Evolutionary conservation across 352 stramenopile genomes (phyloP), one percentile per base, ranked within the genome.

Genomic region (Pythium sp.): DNA sequence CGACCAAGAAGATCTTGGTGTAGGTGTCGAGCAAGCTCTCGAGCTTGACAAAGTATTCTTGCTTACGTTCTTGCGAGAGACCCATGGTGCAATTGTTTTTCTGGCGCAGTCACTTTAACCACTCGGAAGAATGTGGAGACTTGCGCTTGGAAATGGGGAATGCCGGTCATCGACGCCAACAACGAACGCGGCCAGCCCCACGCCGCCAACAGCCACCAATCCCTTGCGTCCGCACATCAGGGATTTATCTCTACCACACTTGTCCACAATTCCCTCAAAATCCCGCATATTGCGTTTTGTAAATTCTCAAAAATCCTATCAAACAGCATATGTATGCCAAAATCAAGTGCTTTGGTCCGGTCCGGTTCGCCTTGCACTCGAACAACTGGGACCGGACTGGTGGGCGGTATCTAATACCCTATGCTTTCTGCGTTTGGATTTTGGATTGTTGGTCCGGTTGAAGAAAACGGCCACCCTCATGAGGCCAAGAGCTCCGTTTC

Each of bases 1-100:
- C 85, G 24, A 99, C 97, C 64, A 99, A 74, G 84, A 99, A 99
- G 86, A 98, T 97, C 82, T 98, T 98, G 81, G 83, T 97, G 93
- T 99, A 99, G 65, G 89, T 94, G 58, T 96, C 86, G 64, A 99
- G 89, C 55, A 99, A 87, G 47, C 82, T 64, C 86, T 99, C 98
- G 72, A 99, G 93, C 69, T 95, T 94, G 53, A 80, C 77, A 82
- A 99, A 99, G 91, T 99, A 99, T 72, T 99, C 96, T 72, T 92
- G 84, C 87, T 99, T 99, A 81, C 96, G 96, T 97, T 98, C 93
- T 72, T 96, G 82, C 69, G 95, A 97, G 72, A 99, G 91, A 93
- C 92, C 92, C 94, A 98, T 98, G 76, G 68, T 71, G 66, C 66
- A 64, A 67, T 81, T 66, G 43, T 63, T 74, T 38, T 71, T 64